Percentiles rank a stretch among this genome's conserved stretches.
phyloP scores from a whole-genome alignment of 139 green algal genomes.

The Ulvella scutata region DNA sequence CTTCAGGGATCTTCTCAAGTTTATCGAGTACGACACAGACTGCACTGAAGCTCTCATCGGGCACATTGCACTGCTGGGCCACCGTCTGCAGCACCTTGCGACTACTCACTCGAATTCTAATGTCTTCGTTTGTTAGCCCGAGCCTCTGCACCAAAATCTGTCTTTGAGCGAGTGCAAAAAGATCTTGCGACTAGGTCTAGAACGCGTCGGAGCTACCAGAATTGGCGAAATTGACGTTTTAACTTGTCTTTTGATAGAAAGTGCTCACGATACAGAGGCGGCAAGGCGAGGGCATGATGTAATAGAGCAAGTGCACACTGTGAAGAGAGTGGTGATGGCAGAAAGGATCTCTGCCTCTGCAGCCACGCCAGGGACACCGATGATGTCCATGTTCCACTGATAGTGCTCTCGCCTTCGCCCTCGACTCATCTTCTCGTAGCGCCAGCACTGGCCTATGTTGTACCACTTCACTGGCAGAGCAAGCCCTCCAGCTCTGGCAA shows the following conservation, averaged over 20 bases:
- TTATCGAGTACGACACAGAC: conserved; percentile 95
- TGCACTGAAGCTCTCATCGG: conserved; percentile 43
- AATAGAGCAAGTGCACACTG: not conserved
- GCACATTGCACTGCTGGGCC: conserved; percentile 40
- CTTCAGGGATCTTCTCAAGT: conserved; percentile 65
- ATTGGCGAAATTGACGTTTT: too few species aligned
- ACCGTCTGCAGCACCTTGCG: conserved; percentile 76
- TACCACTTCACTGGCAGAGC: conserved; percentile 92
- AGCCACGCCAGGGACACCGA: conserved; percentile 58
- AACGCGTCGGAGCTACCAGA: not conserved
- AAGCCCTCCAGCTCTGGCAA: conserved; percentile 47
- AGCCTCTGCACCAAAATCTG: conserved; percentile 21
- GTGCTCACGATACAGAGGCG: too few species aligned
- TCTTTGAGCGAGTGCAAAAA: not conserved
- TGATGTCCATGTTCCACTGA: conserved; percentile 98
- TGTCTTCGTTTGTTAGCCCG: conserved; percentile 58
- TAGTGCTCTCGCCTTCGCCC: conserved; percentile 90
- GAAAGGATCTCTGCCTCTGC: conserved; percentile 92
- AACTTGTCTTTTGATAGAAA: too few species aligned
- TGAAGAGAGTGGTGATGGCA: conserved; percentile 82
- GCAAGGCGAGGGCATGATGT: not conserved
- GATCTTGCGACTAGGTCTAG: not conserved
- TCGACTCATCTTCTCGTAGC: conserved; percentile 88
- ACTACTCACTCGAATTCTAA: conserved; percentile 83
- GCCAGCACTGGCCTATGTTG: conserved; percentile 88